Evolutionary conservation across 768 basidiomycete species (phyloP).

Genomic region (Mycena venus): DNA sequence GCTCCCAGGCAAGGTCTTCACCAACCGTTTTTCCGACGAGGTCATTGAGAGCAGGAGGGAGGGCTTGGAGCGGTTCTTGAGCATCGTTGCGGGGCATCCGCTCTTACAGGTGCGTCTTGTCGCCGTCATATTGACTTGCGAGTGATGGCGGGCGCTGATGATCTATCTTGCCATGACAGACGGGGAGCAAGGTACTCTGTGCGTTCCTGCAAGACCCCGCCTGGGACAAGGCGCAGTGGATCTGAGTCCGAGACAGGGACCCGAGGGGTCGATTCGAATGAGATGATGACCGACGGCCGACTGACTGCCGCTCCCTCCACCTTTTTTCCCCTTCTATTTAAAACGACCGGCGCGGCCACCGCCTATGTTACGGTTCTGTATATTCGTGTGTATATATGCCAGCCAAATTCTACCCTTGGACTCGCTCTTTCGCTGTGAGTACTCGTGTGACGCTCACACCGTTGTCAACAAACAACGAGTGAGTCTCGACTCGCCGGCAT

Average conservation of each 20-base stretch:
- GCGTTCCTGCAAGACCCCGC: constrained; percentile 95
- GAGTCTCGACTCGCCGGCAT: no score
- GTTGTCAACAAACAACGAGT: no score
- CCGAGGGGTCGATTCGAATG: not conserved
- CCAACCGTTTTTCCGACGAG: constrained; percentile 97
- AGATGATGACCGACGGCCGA: no score
- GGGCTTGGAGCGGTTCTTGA: constrained; percentile 94
- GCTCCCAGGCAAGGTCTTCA: constrained; percentile 98
- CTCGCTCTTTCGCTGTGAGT: no score
- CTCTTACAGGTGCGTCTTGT: constrained; percentile 82
- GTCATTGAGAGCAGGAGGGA: constrained; percentile 94
- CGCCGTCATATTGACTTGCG: not conserved
- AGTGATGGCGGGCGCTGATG: constrained; percentile 8
- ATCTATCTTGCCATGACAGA: constrained; percentile 61
- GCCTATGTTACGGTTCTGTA: no score
- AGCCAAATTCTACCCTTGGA: no score
- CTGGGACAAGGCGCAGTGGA: constrained; percentile 89
- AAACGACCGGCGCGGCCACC: no score
- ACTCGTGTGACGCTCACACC: no score
- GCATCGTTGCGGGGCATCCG: constrained; percentile 97
- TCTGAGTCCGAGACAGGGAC: constrained; percentile 57
- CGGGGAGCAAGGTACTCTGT: constrained; percentile 96
- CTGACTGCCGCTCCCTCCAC: no score
- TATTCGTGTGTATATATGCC: no score
- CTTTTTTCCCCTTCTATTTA: no score